Evolutionary conservation across 495 filamentous ascomycete species (phyloP).

Genomic region (Achaetomiella virescens): DNA sequence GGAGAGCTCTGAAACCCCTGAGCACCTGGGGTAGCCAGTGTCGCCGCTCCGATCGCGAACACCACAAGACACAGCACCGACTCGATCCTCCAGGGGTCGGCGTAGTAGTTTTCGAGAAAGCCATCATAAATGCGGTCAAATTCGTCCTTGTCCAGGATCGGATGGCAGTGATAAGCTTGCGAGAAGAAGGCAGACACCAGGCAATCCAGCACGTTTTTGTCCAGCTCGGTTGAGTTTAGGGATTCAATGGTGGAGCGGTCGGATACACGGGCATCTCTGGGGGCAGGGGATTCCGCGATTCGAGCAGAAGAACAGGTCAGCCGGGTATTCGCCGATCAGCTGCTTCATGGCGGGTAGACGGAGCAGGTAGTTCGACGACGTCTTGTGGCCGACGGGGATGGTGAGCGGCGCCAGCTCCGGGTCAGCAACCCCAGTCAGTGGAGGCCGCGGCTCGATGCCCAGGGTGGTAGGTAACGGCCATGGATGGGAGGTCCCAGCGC

Average conservation of each 20-base stretch:
- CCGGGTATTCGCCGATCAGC: neutral
- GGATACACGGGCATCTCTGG: neutral
- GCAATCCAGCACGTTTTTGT: neutral
- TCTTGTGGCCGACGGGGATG: conserved; percentile 7
- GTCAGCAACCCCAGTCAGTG: neutral
- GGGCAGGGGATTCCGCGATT: conserved; percentile 1
- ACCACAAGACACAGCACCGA: neutral
- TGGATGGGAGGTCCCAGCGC: neutral
- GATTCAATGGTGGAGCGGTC: neutral
- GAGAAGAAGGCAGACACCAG: neutral
- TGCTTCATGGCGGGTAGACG: conserved; percentile 4
- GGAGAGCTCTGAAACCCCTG: neutral
- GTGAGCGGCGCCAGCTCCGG: neutral
- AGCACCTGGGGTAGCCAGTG: neutral
- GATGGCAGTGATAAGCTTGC: neutral
- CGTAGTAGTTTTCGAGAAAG: neutral
- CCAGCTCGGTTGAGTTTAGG: neutral
- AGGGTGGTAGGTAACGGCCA: neutral
- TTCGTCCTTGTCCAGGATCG: neutral
- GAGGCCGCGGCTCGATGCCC: neutral
- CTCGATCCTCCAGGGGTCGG: conserved; percentile 2
- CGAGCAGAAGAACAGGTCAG: conserved; percentile 5
- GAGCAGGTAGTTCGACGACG: conserved; percentile 2
- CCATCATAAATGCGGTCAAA: neutral
- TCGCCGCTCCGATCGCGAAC: neutral